Base-by-base conservation (phyloP, 1,139 yeast species). In the Arxiozyma slooffiae region DNA sequence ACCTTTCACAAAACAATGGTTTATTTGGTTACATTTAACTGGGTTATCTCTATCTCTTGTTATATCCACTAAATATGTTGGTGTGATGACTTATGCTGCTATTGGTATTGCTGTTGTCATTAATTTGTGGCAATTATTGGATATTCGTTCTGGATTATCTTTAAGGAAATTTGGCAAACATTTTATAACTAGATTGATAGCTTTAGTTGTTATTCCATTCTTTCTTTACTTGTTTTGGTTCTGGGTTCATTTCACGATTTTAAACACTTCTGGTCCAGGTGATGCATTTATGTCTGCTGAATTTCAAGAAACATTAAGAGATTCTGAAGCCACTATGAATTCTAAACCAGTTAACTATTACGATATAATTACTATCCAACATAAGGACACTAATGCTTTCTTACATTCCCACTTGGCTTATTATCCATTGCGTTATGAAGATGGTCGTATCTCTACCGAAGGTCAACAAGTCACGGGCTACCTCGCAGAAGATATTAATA, bases 391-490 rank as follows among this genome's bases (percentile, higher is more conserved):
- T 3, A 79, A 75, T 3, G 81, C 87, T 16, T 76, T 78, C 51
- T 76, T 92, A 61, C 97, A 92, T 67, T 92, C 98, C 0, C 97
- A 89, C 62, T 62, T 67, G 14, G 76, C 72, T 38, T 69, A 68
- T 46, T 92, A 92, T 67, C 99, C 99, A 39, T 73, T 89, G 61
- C 82, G 97, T 66, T 92, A 92, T 66, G 97, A 88, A 51, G 97
- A 92, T 66, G 98, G 98, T 14, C 82, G 99, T 71, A 76, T 92
- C 49, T 90, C 97, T 1, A 89, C 97, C 11, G 86, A 87, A 67
- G 92, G 95, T 52, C 98, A 92, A 71, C 96, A 88, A 69, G 96
- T 92, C 36, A 89, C 97, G 7, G 87, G 88, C 57, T 79, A 80
- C 51, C 60, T 68, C 16, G 72, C 69, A 46, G 72, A 70, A 17